Evolutionary conservation across 768 basidiomycete genomes (phyloP), one percentile per base, ranked within the genome.

Genomic region (Suillus brevipes): DNA sequence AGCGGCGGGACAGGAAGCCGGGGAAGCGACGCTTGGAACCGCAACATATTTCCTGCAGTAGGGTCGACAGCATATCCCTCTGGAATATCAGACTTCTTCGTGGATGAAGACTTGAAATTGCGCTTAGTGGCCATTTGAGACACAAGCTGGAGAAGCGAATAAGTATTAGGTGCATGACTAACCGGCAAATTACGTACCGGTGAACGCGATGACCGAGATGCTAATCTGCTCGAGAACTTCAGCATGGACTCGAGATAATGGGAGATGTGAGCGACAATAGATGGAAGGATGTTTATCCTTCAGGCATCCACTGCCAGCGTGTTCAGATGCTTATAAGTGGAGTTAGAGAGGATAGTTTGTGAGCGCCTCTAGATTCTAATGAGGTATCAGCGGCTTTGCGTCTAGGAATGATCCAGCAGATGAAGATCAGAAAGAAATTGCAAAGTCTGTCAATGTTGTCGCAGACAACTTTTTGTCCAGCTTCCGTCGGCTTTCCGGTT

Each of bases 1-100:
- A 99, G 85, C 1, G 91, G 77, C 0, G 97, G 96, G 0, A 99
- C 89, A 25, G 97, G 96, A 8, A 99, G 85, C 37, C 75, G 81
- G 3, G 92, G 92, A 0, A 94, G 79, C 2, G 89, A 88, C 2
- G 85, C 83, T 66, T 93, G 88, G 78, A 84, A 92, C 37, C 89
- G 84, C 40, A 92, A 82, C 89, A 92, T 92, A 1, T 87, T 83
- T 0, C 83, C 79, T 12, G 84, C 86, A n/a, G 79, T 77, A 45
- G 82, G 80, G 69, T 92, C 89, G 57, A 81, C 81, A 38, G 75
- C 72, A 74, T 86, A 85, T 55, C 83, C 83, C 38, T 79, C 76
- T 28, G 83, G 83, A 8, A 78, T 71, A 56, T 77, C 77, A 2
- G 78, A 73, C 53, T 67, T 70, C 61, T 66, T 66, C 4, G 73